phyloP scores from a whole-genome alignment of 108 stramenopile genomes.

The Pseudonitzschia pungens region DNA sequence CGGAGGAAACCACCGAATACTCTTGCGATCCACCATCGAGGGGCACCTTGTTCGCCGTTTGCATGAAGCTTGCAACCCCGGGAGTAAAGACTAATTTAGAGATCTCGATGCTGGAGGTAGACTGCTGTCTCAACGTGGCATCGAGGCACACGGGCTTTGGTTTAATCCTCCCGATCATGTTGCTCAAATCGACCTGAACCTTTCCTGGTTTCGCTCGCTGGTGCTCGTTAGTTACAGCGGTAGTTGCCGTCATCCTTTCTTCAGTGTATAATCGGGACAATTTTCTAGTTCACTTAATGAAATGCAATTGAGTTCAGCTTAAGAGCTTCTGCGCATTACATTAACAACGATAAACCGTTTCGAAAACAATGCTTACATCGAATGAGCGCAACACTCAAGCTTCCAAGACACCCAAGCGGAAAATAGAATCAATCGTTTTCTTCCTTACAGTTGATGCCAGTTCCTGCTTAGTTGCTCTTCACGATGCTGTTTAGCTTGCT shows the following conservation, averaged over 20 bases:
- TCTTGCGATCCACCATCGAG: slow-evolving; percentile 7
- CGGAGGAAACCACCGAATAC: slow-evolving; percentile 41
- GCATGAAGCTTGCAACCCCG: neutral
- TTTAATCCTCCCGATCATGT: slow-evolving; percentile 37
- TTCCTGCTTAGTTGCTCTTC: too few relatives aligned
- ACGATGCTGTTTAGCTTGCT: neutral
- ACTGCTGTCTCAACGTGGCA: slow-evolving; percentile 22
- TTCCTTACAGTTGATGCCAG: too few relatives aligned
- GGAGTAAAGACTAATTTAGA: slow-evolving; percentile 26
- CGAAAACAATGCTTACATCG: neutral
- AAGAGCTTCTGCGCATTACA: neutral
- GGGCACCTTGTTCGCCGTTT: slow-evolving; percentile 8
- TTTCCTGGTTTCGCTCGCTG: slow-evolving; percentile 1
- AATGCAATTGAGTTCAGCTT: too few relatives aligned
- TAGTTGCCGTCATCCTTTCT: slow-evolving; percentile 3
- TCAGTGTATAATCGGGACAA: neutral
- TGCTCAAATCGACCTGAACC: slow-evolving; percentile 33
- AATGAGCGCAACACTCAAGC: neutral
- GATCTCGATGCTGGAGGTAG: slow-evolving; percentile 36
- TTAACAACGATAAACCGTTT: neutral
- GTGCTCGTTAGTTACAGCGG: neutral
- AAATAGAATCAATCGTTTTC: neutral
- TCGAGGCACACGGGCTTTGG: slow-evolving; percentile 32
- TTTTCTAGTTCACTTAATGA: too few relatives aligned
- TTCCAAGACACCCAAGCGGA: neutral